Conservation (phyloP, 2,329 filamentous ascomycete genomes). For the Ceratocystis colombiana region DNA sequence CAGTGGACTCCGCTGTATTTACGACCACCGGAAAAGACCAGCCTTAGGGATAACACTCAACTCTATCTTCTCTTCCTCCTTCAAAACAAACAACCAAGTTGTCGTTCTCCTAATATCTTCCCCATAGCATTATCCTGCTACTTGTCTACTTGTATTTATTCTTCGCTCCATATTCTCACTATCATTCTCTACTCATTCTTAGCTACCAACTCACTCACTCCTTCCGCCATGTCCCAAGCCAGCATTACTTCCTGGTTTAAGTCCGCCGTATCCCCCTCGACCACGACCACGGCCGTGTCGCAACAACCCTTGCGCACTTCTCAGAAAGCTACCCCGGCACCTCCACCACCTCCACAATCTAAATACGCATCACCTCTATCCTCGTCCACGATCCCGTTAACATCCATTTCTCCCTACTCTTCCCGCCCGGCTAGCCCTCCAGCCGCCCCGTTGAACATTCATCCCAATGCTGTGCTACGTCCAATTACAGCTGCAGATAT, state of each 20-base stretch:
- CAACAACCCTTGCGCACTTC: slow-evolving; percentile 26
- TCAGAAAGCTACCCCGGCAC: slow-evolving; percentile 28
- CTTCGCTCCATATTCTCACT: not conserved
- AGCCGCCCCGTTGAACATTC: slow-evolving; percentile 31
- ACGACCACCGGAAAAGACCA: not conserved
- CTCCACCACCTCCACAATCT: slow-evolving; percentile 27
- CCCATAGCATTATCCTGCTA: not conserved
- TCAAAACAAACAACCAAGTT: not conserved
- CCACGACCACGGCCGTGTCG: slow-evolving; percentile 26
- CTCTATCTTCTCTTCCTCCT: not conserved
- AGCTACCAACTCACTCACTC: not conserved
- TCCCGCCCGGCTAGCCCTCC: slow-evolving; percentile 26
- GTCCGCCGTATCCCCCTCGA: slow-evolving; percentile 33
- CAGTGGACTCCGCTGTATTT: not conserved
- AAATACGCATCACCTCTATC: slow-evolving; percentile 26
- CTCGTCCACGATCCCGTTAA: slow-evolving; percentile 18
- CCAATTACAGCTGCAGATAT: slow-evolving; percentile 44
- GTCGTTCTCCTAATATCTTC: not conserved
- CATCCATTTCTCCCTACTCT: slow-evolving; percentile 22
- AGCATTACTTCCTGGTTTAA: slow-evolving; percentile 56
- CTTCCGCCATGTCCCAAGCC: slow-evolving; percentile 38
- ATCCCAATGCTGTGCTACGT: slow-evolving; percentile 44
- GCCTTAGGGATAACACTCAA: no score
- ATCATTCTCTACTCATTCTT: not conserved
- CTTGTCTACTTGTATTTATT: not conserved